Base-by-base conservation (phyloP, 495 filamentous ascomycete species). In the Aspergillus funiculosus region DNA sequence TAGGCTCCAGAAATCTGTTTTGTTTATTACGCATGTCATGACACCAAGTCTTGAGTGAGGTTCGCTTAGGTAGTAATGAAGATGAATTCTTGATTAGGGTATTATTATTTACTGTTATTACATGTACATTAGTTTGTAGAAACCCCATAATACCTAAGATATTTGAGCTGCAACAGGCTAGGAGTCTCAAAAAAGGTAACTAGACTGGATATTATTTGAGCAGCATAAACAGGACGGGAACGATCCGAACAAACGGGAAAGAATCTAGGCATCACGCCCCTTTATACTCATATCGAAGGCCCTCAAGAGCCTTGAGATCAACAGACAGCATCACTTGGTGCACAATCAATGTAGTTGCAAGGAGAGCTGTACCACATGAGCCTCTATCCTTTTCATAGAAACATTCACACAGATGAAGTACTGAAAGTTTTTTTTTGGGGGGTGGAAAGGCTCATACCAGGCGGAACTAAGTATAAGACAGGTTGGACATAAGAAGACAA, bases 241-340 rank as follows among this genome's bases (percentile, higher is more conserved):
- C 19, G 31, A 34, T 34, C 14, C 31, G 10, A 11, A 15, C 19
- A 6, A 15, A 34, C 14, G 11, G 31, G 10, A 5, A 34, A 13
- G 14, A 11, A 26, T 4, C 15, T 8, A 42, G 15, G n/a, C 15
- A 29, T 5, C 18, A 31, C 5, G 71, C 74, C 29, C 74, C 74
- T 56, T 77, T 78, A 48, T 76, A 76, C 37, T 56, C 60, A 48
- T 78, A 78, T 42, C 63, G 68, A 14, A 78, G 61, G 36, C 63
- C 55, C 45, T 77, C 71, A 18, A 78, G 63, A 19, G 62, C 44
- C 7, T 61, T 54, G 6, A 76, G 43, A 44, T 76, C 69, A 40
- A 75, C 69, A 24, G 69, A 68, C 14, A 60, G 55, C 62, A 78
- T 75, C 0, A 62, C 28, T 21, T 56, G 48, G 41, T 55, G 63